Evolutionary conservation across 2,329 filamentous ascomycete genomes (phyloP).

Genomic region (Fusarium avenaceum): DNA sequence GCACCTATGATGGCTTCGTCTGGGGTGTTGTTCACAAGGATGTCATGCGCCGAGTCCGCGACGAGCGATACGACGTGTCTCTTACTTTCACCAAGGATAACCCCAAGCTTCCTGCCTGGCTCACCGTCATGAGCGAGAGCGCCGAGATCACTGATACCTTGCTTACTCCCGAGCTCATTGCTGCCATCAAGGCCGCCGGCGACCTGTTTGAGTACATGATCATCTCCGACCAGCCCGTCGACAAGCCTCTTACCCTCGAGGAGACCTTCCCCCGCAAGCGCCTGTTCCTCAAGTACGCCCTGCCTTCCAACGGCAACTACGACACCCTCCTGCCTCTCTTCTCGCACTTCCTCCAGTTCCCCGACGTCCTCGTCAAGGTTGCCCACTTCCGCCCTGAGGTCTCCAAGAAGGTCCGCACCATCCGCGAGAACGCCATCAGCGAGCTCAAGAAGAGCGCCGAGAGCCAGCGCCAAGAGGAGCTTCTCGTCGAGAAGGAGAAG

Average conservation of each 20-base stretch:
- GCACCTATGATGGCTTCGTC: slow-evolving; percentile 89
- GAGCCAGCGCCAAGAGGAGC: slow-evolving; percentile 84
- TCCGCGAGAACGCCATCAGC: slow-evolving; percentile 83
- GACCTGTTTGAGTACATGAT: slow-evolving; percentile 87
- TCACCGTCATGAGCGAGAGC: slow-evolving; percentile 96
- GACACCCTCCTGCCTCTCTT: slow-evolving; percentile 79
- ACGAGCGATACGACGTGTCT: slow-evolving; percentile 94
- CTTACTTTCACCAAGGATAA: slow-evolving; percentile 95
- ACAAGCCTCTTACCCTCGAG: slow-evolving; percentile 87
- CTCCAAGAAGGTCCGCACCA: slow-evolving; percentile 82
- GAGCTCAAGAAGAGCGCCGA: slow-evolving; percentile 85
- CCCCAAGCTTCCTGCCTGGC: slow-evolving; percentile 88
- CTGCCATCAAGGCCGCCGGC: slow-evolving; percentile 82
- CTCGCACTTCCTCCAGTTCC: slow-evolving; percentile 84
- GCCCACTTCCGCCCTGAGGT: slow-evolving; percentile 94
- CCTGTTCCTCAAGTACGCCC: slow-evolving; percentile 81
- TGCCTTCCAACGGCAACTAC: slow-evolving; percentile 75
- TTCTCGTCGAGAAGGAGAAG: slow-evolving; percentile 77
- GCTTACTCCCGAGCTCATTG: slow-evolving; percentile 87
- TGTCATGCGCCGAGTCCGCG: slow-evolving; percentile 87
- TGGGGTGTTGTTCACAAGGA: slow-evolving; percentile 97
- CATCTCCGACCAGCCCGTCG: slow-evolving; percentile 87
- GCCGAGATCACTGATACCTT: slow-evolving; percentile 92
- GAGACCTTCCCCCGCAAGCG: slow-evolving; percentile 90
- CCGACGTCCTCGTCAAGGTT: slow-evolving; percentile 80